phyloP scores from a whole-genome alignment of 192 early-diverging fungal genomes.

The Pilaira anomala region DNA sequence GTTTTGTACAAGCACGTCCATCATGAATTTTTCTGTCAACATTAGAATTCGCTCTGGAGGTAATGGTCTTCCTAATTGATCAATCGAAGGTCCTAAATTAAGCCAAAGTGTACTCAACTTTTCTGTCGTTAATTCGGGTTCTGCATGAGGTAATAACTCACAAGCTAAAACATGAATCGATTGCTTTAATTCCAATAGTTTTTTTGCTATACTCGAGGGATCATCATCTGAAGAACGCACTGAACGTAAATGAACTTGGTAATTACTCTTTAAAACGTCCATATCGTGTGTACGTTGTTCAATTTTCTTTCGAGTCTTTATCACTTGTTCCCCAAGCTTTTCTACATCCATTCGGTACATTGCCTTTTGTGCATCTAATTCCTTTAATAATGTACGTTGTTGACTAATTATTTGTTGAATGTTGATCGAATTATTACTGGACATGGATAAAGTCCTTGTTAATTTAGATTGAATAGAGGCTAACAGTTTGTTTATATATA shows the following conservation, averaged over 20 bases:
- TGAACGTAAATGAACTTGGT: conserved; percentile 20
- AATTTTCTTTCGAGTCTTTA: neutral
- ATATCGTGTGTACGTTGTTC: conserved; percentile 12
- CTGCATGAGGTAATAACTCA: conserved; percentile 26
- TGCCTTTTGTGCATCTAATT: conserved; percentile 11
- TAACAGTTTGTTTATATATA: neutral
- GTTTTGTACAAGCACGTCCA: conserved; percentile 47
- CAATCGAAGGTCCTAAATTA: conserved; percentile 29
- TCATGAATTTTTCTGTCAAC: conserved; percentile 51
- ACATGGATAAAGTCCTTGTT: neutral
- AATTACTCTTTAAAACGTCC: conserved; percentile 17
- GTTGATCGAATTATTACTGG: neutral
- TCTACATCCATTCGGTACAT: neutral
- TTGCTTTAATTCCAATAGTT: conserved; percentile 35
- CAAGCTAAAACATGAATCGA: conserved; percentile 34
- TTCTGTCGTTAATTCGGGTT: conserved; percentile 22
- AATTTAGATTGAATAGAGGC: neutral
- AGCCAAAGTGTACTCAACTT: conserved; percentile 33
- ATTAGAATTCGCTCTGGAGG: conserved; percentile 41
- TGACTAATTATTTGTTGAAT: neutral
- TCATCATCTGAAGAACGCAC: conserved; percentile 48
- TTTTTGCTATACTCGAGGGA: conserved; percentile 36
- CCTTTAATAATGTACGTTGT: neutral
- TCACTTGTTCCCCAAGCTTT: conserved; percentile 7
- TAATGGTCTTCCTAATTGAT: conserved; percentile 36